Evolutionary conservation across 1,284 basidiomycete species (phyloP).

Genomic region (Trametes hirsuta): DNA sequence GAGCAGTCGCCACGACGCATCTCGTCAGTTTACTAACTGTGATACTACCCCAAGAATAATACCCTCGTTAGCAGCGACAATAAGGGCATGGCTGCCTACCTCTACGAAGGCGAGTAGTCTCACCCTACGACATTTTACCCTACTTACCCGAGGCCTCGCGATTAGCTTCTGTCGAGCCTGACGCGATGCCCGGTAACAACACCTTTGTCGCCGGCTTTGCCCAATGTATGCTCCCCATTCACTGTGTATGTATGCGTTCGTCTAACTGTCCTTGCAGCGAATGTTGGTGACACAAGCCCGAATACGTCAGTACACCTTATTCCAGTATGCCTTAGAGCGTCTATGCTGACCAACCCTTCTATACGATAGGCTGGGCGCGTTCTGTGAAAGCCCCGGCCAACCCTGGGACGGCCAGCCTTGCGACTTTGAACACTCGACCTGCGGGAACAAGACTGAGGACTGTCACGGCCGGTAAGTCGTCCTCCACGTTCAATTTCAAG

Average conservation of each 20-base stretch:
- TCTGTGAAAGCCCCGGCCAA: constrained; percentile 76
- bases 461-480: constrained; percentile 69
- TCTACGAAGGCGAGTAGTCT: constrained; percentile 63
- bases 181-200: constrained; percentile 66
- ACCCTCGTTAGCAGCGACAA: constrained; percentile 78
- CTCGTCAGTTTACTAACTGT: not conserved
- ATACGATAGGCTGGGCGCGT: constrained; percentile 50
- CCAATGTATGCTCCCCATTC: constrained; percentile 49
- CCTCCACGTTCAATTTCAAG: not conserved
- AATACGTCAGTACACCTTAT: constrained; percentile 60
- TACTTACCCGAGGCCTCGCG: not conserved
- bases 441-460: constrained; percentile 66
- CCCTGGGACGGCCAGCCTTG: constrained; percentile 67
- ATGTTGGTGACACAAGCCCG: constrained; percentile 78
- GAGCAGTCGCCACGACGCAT: constrained; percentile 13
- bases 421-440: constrained; percentile 70
- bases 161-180: constrained; percentile 63
- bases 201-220: constrained; percentile 78
- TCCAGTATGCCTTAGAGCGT: not conserved
- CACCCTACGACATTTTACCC: not conserved
- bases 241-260: not conserved
- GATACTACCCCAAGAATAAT: constrained; percentile 57
- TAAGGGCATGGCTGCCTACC: constrained; percentile 81
- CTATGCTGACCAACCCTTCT: not conserved
- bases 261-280: constrained; percentile 46